Percentiles rank a stretch among this genome's conserved stretches.
Evolutionary conservation across 768 basidiomycete genomes (phyloP).

Genomic region (Mycena albidolilacea): DNA sequence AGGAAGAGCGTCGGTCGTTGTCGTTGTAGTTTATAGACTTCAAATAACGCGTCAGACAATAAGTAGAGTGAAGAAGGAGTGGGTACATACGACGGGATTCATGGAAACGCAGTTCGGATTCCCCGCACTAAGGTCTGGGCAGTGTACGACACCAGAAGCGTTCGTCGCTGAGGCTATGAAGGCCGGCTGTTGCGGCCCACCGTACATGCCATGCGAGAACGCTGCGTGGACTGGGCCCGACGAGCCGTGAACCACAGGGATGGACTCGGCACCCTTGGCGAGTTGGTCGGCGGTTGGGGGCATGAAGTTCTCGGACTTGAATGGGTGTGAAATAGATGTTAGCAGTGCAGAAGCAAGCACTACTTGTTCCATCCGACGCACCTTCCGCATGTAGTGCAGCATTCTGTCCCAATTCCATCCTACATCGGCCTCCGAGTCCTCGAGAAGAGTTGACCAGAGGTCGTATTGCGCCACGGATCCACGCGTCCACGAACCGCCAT

Average conservation of each 20-base stretch:
- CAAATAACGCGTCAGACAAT: neutral
- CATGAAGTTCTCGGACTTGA: conserved; percentile 29
- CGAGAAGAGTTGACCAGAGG: conserved; percentile 55
- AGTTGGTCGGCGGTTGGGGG: conserved; percentile 30
- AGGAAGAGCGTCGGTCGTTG: conserved; percentile 67
- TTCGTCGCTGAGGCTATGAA: conserved; percentile 21
- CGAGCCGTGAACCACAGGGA: conserved; percentile 17
- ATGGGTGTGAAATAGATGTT: neutral
- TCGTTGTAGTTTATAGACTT: conserved; percentile 64
- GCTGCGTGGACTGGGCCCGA: conserved; percentile 23
- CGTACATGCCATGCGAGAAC: conserved; percentile 32
- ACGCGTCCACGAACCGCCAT: conserved; percentile 63
- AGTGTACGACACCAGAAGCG: conserved; percentile 57
- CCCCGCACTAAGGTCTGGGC: conserved; percentile 60
- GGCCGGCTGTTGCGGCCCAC: conserved; percentile 27
- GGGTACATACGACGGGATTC: conserved; percentile 60
- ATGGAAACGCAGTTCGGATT: conserved; percentile 68
- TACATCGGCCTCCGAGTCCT: conserved; percentile 29
- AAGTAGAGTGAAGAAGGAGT: neutral
- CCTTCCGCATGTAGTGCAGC: conserved; percentile 31
- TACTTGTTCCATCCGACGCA: neutral
- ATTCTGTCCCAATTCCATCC: conserved; percentile 29
- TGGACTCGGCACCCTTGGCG: conserved; percentile 20
- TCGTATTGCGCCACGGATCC: conserved; percentile 63
- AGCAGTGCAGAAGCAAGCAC: too few species aligned